Evolutionary conservation across 2,329 filamentous ascomycete genomes (phyloP).

Genomic region (Phaeosphaeriaceae sp.): DNA sequence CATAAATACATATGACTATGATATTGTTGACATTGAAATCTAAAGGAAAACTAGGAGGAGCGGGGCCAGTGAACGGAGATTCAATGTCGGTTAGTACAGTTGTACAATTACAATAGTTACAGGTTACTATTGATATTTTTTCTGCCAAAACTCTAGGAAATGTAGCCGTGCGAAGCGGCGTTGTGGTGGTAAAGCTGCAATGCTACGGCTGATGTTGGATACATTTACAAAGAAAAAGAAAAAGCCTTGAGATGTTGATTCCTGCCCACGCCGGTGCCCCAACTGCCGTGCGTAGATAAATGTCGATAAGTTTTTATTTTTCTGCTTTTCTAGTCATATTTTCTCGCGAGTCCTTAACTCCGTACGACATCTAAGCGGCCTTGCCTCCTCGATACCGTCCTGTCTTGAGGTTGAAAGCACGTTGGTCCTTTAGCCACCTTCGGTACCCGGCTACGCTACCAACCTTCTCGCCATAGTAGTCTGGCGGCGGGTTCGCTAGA

Average conservation of each 20-base stretch:
- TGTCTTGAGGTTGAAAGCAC: slow-evolving; percentile 87
- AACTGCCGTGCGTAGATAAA: neutral
- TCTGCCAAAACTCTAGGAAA: slow-evolving; percentile 9
- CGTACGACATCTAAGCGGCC: slow-evolving; percentile 1
- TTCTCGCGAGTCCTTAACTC: neutral
- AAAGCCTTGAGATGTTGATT: neutral
- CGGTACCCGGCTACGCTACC: slow-evolving; percentile 89
- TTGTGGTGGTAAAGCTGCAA: slow-evolving; percentile 4
- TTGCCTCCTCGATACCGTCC: slow-evolving; percentile 58
- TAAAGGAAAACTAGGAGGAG: neutral
- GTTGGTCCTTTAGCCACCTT: slow-evolving; percentile 96
- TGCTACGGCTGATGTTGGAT: slow-evolving; percentile 1
- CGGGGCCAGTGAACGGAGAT: slow-evolving; percentile 15
- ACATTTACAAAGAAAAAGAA: slow-evolving; percentile 11
- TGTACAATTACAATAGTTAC: slow-evolving; percentile 21
- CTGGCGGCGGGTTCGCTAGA: slow-evolving; percentile 89
- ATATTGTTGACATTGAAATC: neutral
- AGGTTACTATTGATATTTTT: slow-evolving; percentile 12
- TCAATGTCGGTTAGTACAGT: slow-evolving; percentile 13
- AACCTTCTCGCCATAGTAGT: slow-evolving; percentile 99
- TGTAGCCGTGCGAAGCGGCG: slow-evolving; percentile 2
- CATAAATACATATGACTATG: neutral
- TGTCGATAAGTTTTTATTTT: neutral
- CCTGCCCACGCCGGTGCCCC: neutral
- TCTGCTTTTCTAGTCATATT: neutral